Conservation (phyloP, 164 flowering plant genomes). For the Tinospora cordifolia region DNA sequence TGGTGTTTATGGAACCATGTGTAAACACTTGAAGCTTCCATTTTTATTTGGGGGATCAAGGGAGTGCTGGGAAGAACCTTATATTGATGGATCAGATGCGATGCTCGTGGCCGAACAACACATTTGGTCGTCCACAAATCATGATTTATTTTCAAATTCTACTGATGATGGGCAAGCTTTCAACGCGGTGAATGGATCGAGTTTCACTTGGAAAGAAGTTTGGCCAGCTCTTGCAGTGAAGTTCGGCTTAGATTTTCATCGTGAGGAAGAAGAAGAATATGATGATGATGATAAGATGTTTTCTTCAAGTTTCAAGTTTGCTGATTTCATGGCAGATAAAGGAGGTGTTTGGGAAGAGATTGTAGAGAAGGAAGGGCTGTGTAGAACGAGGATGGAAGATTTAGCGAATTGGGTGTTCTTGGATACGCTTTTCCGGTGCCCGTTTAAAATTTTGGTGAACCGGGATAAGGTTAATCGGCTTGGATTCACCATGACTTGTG, state of each 20-base stretch:
- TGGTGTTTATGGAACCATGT: constrained; percentile 63
- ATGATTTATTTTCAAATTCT: constrained; percentile 1
- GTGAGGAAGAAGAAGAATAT: constrained; percentile 22
- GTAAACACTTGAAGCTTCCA: constrained; percentile 55
- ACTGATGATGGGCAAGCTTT: constrained; percentile 45
- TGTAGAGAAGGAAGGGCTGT: constrained; percentile 43
- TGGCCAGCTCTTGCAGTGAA: constrained; percentile 53
- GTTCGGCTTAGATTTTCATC: constrained; percentile 34
- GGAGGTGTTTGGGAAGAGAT: constrained; percentile 61
- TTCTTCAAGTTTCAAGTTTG: constrained; percentile 26
- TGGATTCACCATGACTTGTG: constrained; percentile 42
- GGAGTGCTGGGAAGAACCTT: constrained; percentile 64
- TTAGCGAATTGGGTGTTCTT: constrained; percentile 78
- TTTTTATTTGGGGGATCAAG: constrained; percentile 72
- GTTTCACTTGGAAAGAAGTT: constrained; percentile 68
- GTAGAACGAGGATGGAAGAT: constrained; percentile 46
- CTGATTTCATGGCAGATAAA: constrained; percentile 46
- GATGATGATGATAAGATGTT: no score
- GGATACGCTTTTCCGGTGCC: constrained; percentile 53
- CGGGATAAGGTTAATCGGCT: constrained; percentile 49
- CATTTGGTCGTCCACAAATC: constrained; percentile 62
- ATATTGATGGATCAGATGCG: constrained; percentile 70
- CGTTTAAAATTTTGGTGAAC: constrained; percentile 44
- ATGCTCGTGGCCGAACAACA: constrained; percentile 77
- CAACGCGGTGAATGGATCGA: constrained; percentile 52